Percentiles rank a stretch among this genome's conserved stretches.
These are phyloP conservation scores for Plasmodium fragile DNA, from an alignment of 169 alveolate species.

Conservation along the genomic window DNA sequence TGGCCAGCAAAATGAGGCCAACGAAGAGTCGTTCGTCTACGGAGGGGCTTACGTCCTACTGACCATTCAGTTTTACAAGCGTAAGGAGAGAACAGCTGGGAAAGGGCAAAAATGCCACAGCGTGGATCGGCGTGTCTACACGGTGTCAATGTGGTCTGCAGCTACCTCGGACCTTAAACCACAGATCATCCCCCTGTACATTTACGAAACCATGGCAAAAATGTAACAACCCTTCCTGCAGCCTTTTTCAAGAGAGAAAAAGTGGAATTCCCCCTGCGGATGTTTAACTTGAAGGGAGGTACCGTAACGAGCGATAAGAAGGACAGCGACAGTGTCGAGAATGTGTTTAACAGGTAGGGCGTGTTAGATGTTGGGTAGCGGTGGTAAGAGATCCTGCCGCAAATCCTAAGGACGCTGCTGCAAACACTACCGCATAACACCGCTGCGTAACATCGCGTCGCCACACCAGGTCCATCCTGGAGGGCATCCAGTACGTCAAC, in stretches of 20 bases:
- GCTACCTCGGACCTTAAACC: background rate
- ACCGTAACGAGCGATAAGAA: background rate
- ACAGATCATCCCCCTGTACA: background rate
- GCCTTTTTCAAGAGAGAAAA: conserved; percentile 19
- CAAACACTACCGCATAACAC: background rate
- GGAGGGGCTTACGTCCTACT: conserved; percentile 16
- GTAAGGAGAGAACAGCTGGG: background rate
- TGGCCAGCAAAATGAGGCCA: background rate
- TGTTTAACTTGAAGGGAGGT: background rate
- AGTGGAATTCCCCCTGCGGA: conserved; percentile 12
- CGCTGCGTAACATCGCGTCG: background rate
- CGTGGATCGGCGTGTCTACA: background rate
- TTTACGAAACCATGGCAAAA: background rate
- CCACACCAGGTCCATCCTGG: conserved; percentile 15
- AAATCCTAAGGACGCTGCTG: background rate
- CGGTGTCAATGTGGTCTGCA: background rate
- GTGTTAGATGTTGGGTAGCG: background rate
- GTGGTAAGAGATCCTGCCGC: background rate
- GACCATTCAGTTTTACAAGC: conserved; percentile 62
- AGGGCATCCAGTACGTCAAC: conserved; percentile 42
- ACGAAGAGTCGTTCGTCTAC: background rate
- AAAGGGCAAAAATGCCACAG: background rate
- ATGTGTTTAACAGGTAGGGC: conserved; percentile 39
- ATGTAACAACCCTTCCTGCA: background rate
- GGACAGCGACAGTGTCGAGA: conserved; percentile 24